These are phyloP conservation scores for Malus sieversii DNA, from an alignment of 306 rosid species.

Conservation along the genomic window DNA sequence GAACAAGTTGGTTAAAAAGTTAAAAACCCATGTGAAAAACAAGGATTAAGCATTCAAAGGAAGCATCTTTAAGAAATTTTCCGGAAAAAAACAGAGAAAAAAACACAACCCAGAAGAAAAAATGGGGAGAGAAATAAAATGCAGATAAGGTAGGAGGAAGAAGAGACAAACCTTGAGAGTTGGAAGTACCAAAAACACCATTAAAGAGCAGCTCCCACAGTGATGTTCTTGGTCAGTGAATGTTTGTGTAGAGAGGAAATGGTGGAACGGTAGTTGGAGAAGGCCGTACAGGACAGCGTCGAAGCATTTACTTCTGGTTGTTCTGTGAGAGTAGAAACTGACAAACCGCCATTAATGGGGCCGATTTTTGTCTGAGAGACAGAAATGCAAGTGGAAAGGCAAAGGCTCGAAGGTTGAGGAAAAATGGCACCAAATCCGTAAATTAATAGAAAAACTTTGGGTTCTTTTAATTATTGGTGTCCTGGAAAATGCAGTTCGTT, in stretches of 20 bases:
- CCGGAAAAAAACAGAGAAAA: slow-evolving; percentile 1
- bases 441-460: neutral
- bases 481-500: neutral
- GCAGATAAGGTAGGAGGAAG: slow-evolving; percentile 11
- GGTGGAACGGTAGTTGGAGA: slow-evolving; percentile 35
- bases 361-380: slow-evolving; percentile 1
- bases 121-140: neutral
- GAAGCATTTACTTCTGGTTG: slow-evolving; percentile 27
- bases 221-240: neutral
- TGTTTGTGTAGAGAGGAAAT: neutral
- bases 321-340: neutral
- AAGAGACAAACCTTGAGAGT: slow-evolving; percentile 23
- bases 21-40: neutral
- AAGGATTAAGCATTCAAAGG: slow-evolving; percentile 7
- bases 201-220: neutral
- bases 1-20: slow-evolving; percentile 6
- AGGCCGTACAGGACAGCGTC: slow-evolving; percentile 15
- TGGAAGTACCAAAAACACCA: neutral
- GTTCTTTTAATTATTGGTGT: neutral
- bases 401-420: neutral
- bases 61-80: slow-evolving; percentile 3
- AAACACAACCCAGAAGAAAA: slow-evolving; percentile 8
- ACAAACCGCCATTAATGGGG: slow-evolving; percentile 29
- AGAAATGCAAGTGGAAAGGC: neutral
- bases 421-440: too few relatives aligned